These are phyloP conservation scores for Narthecium ossifragum DNA, from an alignment of 106 monocot genomes.

Conservation along the genomic window DNA sequence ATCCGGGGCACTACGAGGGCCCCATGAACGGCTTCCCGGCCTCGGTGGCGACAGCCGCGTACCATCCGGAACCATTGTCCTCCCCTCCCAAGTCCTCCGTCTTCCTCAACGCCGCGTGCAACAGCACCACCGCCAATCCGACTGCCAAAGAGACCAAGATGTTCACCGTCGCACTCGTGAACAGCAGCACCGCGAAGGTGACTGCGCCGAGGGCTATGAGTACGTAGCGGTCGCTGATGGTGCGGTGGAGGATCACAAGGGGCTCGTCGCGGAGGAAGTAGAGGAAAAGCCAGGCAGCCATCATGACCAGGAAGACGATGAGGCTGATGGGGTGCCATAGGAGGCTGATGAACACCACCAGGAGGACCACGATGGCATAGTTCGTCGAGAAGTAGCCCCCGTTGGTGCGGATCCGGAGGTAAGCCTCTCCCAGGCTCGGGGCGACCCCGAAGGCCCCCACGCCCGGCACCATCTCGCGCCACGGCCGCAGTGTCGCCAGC, in stretches of 20 bases:
- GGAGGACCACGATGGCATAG: conserved; percentile 74
- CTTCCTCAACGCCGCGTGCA: conserved; percentile 54
- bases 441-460: conserved; percentile 48
- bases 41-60: conserved; percentile 37
- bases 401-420: conserved; percentile 66
- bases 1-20: neutral
- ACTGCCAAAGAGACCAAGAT: conserved; percentile 41
- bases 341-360: conserved; percentile 58
- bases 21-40: neutral
- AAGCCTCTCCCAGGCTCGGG: conserved; percentile 42
- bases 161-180: conserved; percentile 57
- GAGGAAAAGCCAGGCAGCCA: conserved; percentile 52
- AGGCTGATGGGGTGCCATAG: conserved; percentile 76
- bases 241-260: conserved; percentile 39
- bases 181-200: conserved; percentile 55
- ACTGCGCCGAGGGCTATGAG: conserved; percentile 45
- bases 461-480: conserved; percentile 48
- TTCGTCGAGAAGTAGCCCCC: conserved; percentile 66
- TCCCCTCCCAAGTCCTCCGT: conserved; percentile 48
- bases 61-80: conserved; percentile 31
- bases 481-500: conserved; percentile 62
- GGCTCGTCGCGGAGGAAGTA: conserved; percentile 77
- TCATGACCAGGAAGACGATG: conserved; percentile 42
- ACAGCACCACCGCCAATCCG: conserved; percentile 40
- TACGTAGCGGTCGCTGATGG: conserved; percentile 38